Percentiles rank a stretch among this genome's conserved stretches.
These are phyloP conservation scores for Tolypocladium cylindrosporum DNA, from an alignment of 2,329 filamentous ascomycete genomes.

Conservation along the genomic window DNA sequence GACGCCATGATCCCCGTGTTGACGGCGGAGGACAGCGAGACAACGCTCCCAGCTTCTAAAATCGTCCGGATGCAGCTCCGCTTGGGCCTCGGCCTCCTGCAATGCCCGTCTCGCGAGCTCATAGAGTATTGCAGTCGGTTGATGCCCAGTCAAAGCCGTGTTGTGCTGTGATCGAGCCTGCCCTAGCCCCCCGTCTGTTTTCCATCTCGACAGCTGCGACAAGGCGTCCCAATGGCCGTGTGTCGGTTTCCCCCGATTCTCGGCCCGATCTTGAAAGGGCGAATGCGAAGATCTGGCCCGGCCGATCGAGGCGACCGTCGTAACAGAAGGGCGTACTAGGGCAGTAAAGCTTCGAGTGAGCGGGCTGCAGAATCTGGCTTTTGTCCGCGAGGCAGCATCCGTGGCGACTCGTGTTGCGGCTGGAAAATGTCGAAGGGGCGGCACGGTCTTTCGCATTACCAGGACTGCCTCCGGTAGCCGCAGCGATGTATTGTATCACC, in stretches of 20 bases:
- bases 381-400: not conserved
- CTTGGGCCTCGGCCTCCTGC: not conserved
- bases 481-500: constrained; percentile 10
- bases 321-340: constrained; percentile 6
- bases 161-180: constrained; percentile 4
- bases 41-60: constrained; percentile 10
- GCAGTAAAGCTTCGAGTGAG: constrained; percentile 7
- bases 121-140: not conserved
- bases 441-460: constrained; percentile 20
- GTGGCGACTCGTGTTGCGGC: constrained; percentile 8
- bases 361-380: not conserved
- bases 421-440: constrained; percentile 8
- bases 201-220: constrained; percentile 7
- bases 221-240: not conserved
- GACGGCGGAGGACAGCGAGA: constrained; percentile 9
- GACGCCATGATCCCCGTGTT: constrained; percentile 12
- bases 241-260: not conserved
- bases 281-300: constrained; percentile 4
- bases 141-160: not conserved
- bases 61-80: constrained; percentile 5
- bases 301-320: constrained; percentile 1
- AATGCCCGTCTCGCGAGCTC: not conserved
- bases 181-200: constrained; percentile 10
- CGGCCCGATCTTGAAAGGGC: constrained; percentile 1
- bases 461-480: constrained; percentile 9